These are phyloP conservation scores for Westerdykella ornata DNA, from an alignment of 2,329 filamentous ascomycete species.

Conservation along the genomic window DNA sequence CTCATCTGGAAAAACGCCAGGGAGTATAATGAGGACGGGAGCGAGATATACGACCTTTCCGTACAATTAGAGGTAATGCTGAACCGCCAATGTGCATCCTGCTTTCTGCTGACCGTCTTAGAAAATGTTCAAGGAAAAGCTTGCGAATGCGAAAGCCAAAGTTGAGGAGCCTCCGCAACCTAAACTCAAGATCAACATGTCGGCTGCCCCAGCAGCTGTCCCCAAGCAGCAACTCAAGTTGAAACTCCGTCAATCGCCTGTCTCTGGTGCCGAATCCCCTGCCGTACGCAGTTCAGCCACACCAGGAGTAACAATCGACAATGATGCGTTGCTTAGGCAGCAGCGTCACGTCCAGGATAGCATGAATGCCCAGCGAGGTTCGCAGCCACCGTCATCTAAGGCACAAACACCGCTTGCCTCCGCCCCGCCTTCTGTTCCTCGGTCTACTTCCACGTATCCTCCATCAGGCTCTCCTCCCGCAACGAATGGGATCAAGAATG, in stretches of 20 bases:
- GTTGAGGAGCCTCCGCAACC: conserved; percentile 67
- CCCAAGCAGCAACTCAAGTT: conserved; percentile 55
- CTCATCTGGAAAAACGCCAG: conserved; percentile 83
- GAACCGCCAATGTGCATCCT: conserved; percentile 2
- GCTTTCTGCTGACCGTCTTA: conserved; percentile 35
- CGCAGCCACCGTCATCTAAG: conserved; percentile 24
- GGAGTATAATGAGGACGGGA: conserved; percentile 87
- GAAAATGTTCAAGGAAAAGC: conserved; percentile 60
- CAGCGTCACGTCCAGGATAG: conserved; percentile 47
- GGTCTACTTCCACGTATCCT: conserved; percentile 23
- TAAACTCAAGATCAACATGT: conserved; percentile 75
- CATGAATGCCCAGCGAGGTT: conserved; percentile 37
- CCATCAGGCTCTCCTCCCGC: conserved; percentile 21
- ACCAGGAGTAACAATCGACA: conserved; percentile 49
- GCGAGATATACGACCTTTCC: conserved; percentile 71
- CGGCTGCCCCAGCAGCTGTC: conserved; percentile 22
- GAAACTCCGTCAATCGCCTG: conserved; percentile 43
- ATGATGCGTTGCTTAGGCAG: conserved; percentile 49
- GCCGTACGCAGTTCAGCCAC: conserved; percentile 38
- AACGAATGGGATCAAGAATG: conserved; percentile 33
- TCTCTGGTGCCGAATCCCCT: conserved; percentile 37
- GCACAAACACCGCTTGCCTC: conserved; percentile 18
- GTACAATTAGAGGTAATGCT: conserved; percentile 67
- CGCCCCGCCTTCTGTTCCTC: conserved; percentile 26
- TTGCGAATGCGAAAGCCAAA: conserved; percentile 64